These are phyloP conservation scores for Cupressus sempervirens DNA, from an alignment of 75 land plant genomes.

Conservation along the genomic window DNA sequence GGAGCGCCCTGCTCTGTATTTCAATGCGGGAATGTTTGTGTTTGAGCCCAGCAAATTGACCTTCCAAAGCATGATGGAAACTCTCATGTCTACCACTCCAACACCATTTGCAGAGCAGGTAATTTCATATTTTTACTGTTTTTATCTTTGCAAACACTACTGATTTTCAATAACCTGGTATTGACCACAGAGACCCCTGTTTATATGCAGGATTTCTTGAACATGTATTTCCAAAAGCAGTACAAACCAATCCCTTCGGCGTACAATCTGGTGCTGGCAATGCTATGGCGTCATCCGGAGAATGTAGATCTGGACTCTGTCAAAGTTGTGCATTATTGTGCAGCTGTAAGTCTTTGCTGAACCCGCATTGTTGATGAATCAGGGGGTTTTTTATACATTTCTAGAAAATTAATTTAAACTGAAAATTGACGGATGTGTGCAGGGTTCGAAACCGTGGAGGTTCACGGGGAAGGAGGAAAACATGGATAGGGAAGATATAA, in stretches of 20 bases:
- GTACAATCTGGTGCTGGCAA: constrained; percentile 53
- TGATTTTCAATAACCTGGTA: no score
- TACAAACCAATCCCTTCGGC: constrained; percentile 42
- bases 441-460: constrained; percentile 75
- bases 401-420: background rate
- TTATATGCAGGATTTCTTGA: constrained; percentile 47
- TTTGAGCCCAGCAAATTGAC: no score
- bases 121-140: no score
- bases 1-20: no score
- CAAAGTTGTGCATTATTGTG: constrained; percentile 60
- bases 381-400: background rate
- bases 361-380: background rate
- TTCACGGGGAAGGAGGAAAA: constrained; percentile 60
- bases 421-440: background rate
- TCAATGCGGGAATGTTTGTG: no score
- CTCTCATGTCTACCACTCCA: no score
- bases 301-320: constrained; percentile 41
- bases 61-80: no score
- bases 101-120: no score
- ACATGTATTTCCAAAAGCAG: constrained; percentile 43
- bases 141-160: constrained; percentile 26
- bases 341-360: constrained; percentile 29
- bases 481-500: constrained; percentile 67
- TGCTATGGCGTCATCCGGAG: constrained; percentile 61
- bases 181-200: no score